These are phyloP conservation scores for Eucalyptus guilfoylei DNA, from an alignment of 345 rosid species.

Conservation along the genomic window DNA sequence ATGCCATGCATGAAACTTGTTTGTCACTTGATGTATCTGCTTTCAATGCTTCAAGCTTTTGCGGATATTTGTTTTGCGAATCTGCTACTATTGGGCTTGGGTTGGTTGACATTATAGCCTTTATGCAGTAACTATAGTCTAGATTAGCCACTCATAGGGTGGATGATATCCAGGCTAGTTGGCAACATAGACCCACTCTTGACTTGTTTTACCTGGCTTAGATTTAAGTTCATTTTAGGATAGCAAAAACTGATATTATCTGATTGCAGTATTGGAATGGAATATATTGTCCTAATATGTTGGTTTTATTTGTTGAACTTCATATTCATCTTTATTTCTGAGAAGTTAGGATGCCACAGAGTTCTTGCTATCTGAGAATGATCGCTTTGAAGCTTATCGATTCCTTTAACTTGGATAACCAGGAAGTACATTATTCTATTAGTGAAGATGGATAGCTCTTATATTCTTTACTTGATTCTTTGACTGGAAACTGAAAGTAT, in stretches of 20 bases:
- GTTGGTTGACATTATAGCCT: background rate
- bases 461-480: background rate
- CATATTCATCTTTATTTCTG: background rate
- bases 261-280: background rate
- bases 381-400: background rate
- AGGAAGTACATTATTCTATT: background rate
- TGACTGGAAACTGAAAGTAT: background rate
- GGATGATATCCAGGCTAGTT: background rate
- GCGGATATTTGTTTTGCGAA: background rate
- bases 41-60: background rate
- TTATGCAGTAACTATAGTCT: background rate
- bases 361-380: background rate
- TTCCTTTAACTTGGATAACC: background rate
- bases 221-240: background rate
- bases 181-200: background rate
- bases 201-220: background rate
- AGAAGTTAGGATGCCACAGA: background rate
- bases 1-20: background rate
- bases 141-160: background rate
- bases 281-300: background rate
- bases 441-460: background rate
- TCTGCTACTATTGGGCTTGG: background rate
- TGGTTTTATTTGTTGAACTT: background rate
- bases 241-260: background rate
- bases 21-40: background rate